A percentile compares a stretch with the other conserved stretches of the same genome.
Evolutionary conservation across 495 filamentous ascomycete genomes (phyloP).

Genomic region (Chaetomidium leptoderma): DNA sequence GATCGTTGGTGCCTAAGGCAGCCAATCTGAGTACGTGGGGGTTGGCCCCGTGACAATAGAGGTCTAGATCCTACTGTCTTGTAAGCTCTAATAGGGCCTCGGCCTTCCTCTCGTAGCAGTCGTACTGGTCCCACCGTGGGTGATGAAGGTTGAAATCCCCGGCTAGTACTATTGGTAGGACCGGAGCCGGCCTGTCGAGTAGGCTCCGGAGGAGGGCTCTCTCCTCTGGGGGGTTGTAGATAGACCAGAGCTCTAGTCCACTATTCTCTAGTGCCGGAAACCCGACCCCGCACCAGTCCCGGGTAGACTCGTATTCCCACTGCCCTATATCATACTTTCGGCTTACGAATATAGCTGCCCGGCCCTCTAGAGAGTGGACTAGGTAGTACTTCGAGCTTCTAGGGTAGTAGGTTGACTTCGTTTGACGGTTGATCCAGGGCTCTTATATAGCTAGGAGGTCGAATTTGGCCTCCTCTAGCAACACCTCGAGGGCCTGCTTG

Average conservation of each 20-base stretch:
- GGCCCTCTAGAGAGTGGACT: not conserved
- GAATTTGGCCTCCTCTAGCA: constrained; percentile 4
- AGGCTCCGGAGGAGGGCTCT: not conserved
- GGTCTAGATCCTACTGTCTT: not conserved
- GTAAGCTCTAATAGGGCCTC: not conserved
- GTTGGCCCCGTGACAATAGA: no score
- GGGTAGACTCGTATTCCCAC: not conserved
- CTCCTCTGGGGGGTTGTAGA: constrained; percentile 3
- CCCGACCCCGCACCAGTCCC: constrained; percentile 2
- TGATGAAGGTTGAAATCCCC: constrained; percentile 5
- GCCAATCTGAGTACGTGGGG: no score
- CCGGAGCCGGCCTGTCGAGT: not conserved
- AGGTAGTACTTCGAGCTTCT: constrained; percentile 5
- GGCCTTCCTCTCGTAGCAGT: not conserved
- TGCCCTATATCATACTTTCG: not conserved
- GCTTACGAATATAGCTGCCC: constrained; percentile 10
- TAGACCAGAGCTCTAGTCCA: constrained; percentile 6
- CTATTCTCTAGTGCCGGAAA: not conserved
- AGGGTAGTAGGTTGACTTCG: constrained; percentile 5
- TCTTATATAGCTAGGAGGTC: constrained; percentile 7
- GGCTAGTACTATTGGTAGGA: not conserved
- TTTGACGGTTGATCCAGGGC: constrained; percentile 9
- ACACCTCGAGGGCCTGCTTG: constrained; percentile 6
- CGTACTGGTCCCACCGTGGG: constrained; percentile 1
- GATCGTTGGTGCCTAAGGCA: no score